Conservation (phyloP, 1,139 yeast species). For the Saccharomyces hybrid region DNA sequence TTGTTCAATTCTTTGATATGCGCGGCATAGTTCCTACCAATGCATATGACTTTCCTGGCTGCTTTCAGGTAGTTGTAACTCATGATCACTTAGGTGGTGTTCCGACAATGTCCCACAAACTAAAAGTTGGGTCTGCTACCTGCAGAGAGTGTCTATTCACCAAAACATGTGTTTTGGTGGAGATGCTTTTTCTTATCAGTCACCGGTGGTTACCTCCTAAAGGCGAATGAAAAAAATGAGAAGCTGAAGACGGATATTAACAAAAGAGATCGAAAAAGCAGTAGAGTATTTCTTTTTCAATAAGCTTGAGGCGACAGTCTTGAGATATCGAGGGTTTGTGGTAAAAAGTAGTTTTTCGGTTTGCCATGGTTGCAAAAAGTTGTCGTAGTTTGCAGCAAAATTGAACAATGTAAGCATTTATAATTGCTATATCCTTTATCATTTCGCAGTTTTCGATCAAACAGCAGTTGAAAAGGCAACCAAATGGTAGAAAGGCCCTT, state of each 20-base stretch:
- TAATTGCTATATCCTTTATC: too few relatives aligned
- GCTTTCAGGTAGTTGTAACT: slow-evolving; percentile 49
- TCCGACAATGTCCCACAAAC: too few relatives aligned
- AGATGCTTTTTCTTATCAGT: background rate
- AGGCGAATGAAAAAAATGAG: background rate
- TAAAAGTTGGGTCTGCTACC: too few relatives aligned
- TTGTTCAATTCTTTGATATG: slow-evolving; percentile 88
- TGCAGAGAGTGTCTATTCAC: too few relatives aligned
- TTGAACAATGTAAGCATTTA: too few relatives aligned
- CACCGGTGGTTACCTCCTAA: background rate
- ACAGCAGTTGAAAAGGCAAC: background rate
- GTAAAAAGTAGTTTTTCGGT: too few relatives aligned
- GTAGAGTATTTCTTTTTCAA: background rate
- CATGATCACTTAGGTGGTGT: slow-evolving; percentile 10
- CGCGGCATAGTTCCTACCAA: slow-evolving; percentile 93
- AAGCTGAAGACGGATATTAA: background rate
- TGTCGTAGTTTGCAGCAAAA: too few relatives aligned
- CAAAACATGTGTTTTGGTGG: background rate
- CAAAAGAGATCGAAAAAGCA: background rate
- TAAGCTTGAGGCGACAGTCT: too few relatives aligned
- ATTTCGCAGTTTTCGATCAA: background rate
- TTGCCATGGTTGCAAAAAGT: too few relatives aligned
- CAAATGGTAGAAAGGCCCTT: too few relatives aligned
- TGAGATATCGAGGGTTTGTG: too few relatives aligned
- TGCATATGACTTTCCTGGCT: slow-evolving; percentile 81